These are phyloP conservation scores for Dionaea muscipula DNA, from an alignment of 179 eudicot genomes.

Conservation along the genomic window DNA sequence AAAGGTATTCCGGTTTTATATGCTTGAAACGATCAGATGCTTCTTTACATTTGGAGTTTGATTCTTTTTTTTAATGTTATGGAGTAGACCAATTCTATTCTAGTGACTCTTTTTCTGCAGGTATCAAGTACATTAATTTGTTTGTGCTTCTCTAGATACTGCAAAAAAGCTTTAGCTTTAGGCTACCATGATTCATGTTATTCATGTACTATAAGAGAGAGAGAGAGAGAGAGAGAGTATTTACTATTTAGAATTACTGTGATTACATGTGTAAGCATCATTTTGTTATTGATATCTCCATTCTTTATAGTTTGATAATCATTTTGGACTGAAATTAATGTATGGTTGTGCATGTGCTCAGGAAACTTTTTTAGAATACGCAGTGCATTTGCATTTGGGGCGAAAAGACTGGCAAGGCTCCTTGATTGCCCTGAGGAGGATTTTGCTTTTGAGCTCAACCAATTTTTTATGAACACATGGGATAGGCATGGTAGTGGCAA, in stretches of 20 bases:
- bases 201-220: too few species aligned
- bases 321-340: neutral
- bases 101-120: too few species aligned
- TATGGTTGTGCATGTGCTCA: conserved; percentile 12
- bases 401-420: conserved; percentile 59
- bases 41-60: too few species aligned
- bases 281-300: too few species aligned
- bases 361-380: conserved; percentile 88
- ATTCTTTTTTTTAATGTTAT: neutral
- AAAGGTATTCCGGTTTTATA: conserved; percentile 42
- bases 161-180: too few species aligned
- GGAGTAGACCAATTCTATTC: neutral
- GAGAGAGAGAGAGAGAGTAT: too few species aligned
- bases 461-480: conserved; percentile 83
- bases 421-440: conserved; percentile 68
- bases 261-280: too few species aligned
- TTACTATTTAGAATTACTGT: too few species aligned
- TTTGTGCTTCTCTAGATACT: too few species aligned
- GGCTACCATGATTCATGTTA: too few species aligned
- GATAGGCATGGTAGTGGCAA: conserved; percentile 77
- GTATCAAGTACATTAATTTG: conserved; percentile 1
- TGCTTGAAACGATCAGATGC: neutral
- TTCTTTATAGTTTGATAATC: too few species aligned
- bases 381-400: conserved; percentile 94
- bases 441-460: conserved; percentile 51